These are phyloP conservation scores for Thalassiosira pacifica DNA, from an alignment of 352 stramenopile genomes.

Conservation along the genomic window DNA sequence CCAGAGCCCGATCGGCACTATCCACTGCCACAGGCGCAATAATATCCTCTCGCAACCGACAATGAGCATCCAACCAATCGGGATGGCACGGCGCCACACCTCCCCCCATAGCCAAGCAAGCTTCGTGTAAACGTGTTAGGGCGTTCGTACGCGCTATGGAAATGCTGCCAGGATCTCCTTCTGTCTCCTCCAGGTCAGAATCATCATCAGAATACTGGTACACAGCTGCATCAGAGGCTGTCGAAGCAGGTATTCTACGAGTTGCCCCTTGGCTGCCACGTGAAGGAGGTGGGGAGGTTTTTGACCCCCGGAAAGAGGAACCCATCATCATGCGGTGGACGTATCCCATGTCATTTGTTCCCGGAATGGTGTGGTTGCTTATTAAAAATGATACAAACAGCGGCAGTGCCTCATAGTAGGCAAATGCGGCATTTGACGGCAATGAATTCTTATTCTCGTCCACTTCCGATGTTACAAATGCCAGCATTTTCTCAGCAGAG, in stretches of 20 bases:
- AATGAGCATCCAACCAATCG: conserved; percentile 81
- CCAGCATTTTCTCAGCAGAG: conserved; percentile 41
- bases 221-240: neutral
- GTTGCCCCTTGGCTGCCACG: too few relatives aligned
- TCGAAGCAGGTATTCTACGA: neutral
- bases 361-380: conserved; percentile 66
- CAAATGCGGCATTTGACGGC: conserved; percentile 39
- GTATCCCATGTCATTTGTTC: conserved; percentile 68
- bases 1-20: conserved; percentile 60
- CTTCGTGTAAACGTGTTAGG: conserved; percentile 66
- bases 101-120: conserved; percentile 71
- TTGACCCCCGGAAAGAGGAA: neutral
- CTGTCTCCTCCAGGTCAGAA: neutral
- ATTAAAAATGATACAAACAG: conserved; percentile 77
- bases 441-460: neutral
- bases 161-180: neutral
- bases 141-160: conserved; percentile 43
- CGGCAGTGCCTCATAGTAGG: conserved; percentile 69
- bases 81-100: conserved; percentile 78
- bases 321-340: conserved; percentile 40
- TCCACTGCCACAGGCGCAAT: conserved; percentile 52
- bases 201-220: neutral
- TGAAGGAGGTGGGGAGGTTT: neutral
- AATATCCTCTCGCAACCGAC: conserved; percentile 65
- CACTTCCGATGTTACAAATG: conserved; percentile 25